Conservation (phyloP, 257 asterid species). For the Hygrophila difformis region DNA sequence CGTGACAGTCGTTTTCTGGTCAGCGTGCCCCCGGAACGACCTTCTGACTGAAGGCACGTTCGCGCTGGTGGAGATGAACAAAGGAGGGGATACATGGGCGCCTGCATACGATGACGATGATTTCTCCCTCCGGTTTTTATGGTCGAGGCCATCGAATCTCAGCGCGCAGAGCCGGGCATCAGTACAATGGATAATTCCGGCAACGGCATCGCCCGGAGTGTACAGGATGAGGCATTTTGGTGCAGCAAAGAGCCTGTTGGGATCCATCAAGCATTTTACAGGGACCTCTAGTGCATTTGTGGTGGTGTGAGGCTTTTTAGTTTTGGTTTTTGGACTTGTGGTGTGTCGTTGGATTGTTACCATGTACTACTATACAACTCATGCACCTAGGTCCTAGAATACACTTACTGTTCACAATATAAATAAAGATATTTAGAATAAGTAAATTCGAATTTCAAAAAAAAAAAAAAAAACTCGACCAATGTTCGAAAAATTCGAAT, state of each 20-base stretch:
- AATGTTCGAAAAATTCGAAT: too few relatives aligned
- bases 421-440: too few relatives aligned
- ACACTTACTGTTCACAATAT: too few relatives aligned
- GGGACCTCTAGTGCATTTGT: conserved; percentile 93
- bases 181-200: conserved; percentile 76
- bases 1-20: conserved; percentile 70
- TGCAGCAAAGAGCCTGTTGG: conserved; percentile 65
- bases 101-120: conserved; percentile 91
- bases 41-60: conserved; percentile 98
- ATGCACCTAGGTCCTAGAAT: too few relatives aligned
- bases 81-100: conserved; percentile 57
- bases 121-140: conserved; percentile 68
- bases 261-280: conserved; percentile 70
- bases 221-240: conserved; percentile 86
- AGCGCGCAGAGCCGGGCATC: conserved; percentile 73
- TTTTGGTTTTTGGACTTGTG: too few relatives aligned
- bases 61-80: conserved; percentile 76
- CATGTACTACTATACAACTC: too few relatives aligned
- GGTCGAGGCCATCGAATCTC: conserved; percentile 82
- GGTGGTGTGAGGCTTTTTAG: conserved; percentile 35
- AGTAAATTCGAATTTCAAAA: too few relatives aligned
- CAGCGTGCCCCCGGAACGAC: conserved; percentile 92
- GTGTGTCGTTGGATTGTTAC: too few relatives aligned
- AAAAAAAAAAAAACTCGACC: too few relatives aligned
- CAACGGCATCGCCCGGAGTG: conserved; percentile 62